Evolutionary conservation across 78 protist genomes (phyloP), one percentile per base, ranked within the genome.

Genomic region (Mantamonas sphyraenae): DNA sequence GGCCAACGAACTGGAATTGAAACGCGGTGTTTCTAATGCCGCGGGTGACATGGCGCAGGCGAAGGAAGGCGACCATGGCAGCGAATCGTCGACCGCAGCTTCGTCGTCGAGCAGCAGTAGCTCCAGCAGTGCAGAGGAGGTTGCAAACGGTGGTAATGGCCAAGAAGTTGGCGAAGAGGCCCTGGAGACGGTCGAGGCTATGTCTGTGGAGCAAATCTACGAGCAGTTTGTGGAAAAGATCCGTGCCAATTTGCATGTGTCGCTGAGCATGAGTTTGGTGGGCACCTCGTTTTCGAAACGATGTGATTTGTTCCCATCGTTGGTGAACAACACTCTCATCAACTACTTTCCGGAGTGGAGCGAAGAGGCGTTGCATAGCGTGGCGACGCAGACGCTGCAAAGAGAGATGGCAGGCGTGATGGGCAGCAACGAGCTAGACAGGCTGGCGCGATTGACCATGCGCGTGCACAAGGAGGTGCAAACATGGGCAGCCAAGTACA

Each of bases 331-430:
- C 82, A 64, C 78, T 35, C 82, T 86, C 7, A 79, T 90, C 47
- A 91, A 88, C 55, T 84, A 86, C 87, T 84, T 73, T 64, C 31
- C 34, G 8, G 51, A 58, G 39, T 88, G 92, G 92, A 82, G 90
- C 16, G 20, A 19, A 2, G 81, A 83, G 30, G 92, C 92, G 20
- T 65, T 88, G 64, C 22, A 16, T n/a, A 4, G 77, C 30, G 92
- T 87, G 26, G 79, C 90, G 16, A 3, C 10, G 24, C 37, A 20
- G 31, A 38, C 39, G 34, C 57, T 83, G n/a, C n/a, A n/a, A n/a
- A n/a, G n/a, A n/a, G n/a, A n/a, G n/a, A n/a, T n/a, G n/a, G n/a
- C n/a, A n/a, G n/a, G n/a, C n/a, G n/a, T n/a, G n/a, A n/a, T n/a
- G n/a, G n/a, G n/a, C n/a, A n/a, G n/a, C n/a, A n/a, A n/a, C n/a